Base-by-base conservation (phyloP, 352 stramenopile species). In the Phytophthora gonapodyides region DNA sequence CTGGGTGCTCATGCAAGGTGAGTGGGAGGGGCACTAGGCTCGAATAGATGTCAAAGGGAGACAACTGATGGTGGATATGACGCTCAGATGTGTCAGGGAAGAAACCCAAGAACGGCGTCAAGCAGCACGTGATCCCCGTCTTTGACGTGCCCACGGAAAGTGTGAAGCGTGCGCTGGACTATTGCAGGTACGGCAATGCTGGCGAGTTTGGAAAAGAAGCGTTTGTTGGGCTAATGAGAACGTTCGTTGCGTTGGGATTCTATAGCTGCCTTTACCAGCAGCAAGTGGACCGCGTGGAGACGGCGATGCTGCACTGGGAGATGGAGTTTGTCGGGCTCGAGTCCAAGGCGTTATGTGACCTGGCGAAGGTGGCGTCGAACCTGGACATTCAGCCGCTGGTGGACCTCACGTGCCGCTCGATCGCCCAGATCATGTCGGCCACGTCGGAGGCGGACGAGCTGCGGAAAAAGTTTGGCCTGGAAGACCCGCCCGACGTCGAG, bases 351-450 rank as follows among this genome's bases (percentile, higher is more conserved):
- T 54, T 93, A 6, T 93, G 84, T 41, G 80, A 93, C 55, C 66
- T 93, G 15, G 84, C 84, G 5, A 93, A 93, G 64, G 82, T 93
- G 8, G 84, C 84, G 37, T 93, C 84, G 0, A 85, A 93, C 49
- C 52, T 93, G 53, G 84, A 93, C 59, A 93, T 93, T 42, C 84
- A 93, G 54, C 84, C 84, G 7, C 71, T 93, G 1, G 82, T 93
- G 46, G 84, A 93, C 49, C 73, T 91, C 10, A 93, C 84, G 12
- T 93, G 84, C 57, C 80, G 82, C 1, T 91, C 84, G 10, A 93
- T 93, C 58, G 80, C 84, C 10, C 82, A 91, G 64, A 93, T 93
- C 57, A 93, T 93, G 84, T 93, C 84, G 11, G 82, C 82, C 34
- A 91, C 82, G 13, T 84, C 87, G 30, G 84, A 86, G 8, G 81